Evolutionary conservation across 116 monocot species (phyloP).

Genomic region (Trichopus zeylanicus): DNA sequence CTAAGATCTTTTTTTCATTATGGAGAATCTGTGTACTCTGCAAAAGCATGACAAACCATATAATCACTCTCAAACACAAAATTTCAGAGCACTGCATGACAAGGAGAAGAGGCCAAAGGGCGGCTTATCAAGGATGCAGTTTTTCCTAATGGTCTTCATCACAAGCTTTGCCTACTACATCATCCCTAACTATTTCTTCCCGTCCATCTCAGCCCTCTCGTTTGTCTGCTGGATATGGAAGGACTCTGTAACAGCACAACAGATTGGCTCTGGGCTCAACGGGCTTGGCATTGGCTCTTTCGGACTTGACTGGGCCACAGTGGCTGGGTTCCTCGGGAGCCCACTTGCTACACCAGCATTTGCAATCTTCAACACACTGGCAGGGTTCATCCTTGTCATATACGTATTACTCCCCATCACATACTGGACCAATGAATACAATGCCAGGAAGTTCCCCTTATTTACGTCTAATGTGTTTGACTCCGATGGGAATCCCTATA

Average conservation of each 20-base stretch:
- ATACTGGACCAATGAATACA: constrained; percentile 32
- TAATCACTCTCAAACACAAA: too few relatives aligned
- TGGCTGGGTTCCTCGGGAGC: constrained; percentile 20
- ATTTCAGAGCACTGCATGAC: constrained; percentile 45
- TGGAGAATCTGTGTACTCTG: too few relatives aligned
- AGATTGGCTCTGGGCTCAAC: constrained; percentile 26
- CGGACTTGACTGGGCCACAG: constrained; percentile 28
- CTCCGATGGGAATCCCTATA: constrained; percentile 16
- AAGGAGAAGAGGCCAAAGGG: constrained; percentile 30
- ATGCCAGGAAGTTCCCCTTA: constrained; percentile 27
- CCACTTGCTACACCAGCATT: constrained; percentile 25
- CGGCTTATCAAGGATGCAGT: constrained; percentile 25
- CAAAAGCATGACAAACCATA: too few relatives aligned
- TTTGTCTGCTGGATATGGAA: constrained; percentile 31
- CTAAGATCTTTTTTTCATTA: too few relatives aligned
- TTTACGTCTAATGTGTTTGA: constrained; percentile 29
- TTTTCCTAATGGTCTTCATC: constrained; percentile 29
- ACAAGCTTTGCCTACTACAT: constrained; percentile 42
- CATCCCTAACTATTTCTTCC: constrained; percentile 37
- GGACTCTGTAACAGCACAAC: constrained; percentile 23
- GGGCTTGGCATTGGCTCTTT: constrained; percentile 41
- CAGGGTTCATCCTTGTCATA: constrained; percentile 18
- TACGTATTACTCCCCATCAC: constrained; percentile 19
- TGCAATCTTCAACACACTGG: constrained; percentile 27
- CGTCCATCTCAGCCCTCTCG: constrained; percentile 23